These are phyloP conservation scores for Fragaria vesca DNA, from an alignment of 306 rosid genomes.

Conservation along the genomic window DNA sequence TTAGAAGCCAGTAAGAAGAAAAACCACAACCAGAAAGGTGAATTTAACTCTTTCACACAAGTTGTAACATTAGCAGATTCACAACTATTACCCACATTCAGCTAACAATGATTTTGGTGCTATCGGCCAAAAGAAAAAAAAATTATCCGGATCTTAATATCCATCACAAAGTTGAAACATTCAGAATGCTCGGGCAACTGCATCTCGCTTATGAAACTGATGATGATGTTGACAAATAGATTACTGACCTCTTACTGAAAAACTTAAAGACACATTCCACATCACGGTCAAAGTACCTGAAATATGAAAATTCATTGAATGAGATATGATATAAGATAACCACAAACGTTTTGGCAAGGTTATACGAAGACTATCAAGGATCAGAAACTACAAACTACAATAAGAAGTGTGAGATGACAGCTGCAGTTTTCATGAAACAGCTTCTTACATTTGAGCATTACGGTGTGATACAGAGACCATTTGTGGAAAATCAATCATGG, in stretches of 20 bases:
- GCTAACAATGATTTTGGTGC: not conserved
- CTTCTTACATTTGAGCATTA: constrained; percentile 81
- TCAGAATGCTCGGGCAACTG: not conserved
- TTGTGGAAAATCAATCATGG: constrained; percentile 89
- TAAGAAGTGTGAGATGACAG: not conserved
- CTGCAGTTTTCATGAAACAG: constrained; percentile 12
- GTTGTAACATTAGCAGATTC: not conserved
- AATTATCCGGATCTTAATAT: not conserved
- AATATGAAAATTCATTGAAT: constrained; percentile 13
- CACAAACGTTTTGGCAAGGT: not conserved
- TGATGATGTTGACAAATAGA: not conserved
- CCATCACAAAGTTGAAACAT: not conserved
- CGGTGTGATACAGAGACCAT: constrained; percentile 88
- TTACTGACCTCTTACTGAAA: constrained; percentile 76
- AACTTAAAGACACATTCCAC: constrained; percentile 86
- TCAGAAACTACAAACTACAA: not conserved
- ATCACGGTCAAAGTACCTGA: constrained; percentile 98
- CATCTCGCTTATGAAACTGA: constrained; percentile 10
- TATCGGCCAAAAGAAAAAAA: too few species aligned
- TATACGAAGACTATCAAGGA: too few species aligned
- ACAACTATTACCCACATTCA: not conserved
- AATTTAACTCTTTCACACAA: too few species aligned
- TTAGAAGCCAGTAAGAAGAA: too few species aligned
- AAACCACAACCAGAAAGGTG: too few species aligned
- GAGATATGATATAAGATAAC: not conserved